Evolutionary conservation across 164 flowering plant species (phyloP), one percentile per base, ranked within the genome.

Genomic region (Houttuynia cordata): DNA sequence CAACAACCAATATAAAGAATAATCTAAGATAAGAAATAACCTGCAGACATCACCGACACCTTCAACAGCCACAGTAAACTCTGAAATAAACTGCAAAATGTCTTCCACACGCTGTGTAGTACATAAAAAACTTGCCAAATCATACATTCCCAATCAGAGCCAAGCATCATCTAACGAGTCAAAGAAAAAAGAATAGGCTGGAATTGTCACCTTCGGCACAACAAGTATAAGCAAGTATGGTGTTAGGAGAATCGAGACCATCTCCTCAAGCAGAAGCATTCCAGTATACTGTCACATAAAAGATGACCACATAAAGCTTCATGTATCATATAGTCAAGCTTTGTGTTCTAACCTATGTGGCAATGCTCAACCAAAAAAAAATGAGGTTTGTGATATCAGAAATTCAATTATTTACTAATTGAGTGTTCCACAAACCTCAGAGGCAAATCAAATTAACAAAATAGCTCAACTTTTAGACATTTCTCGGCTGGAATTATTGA

Each of bases 11-110:
- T 2, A 2, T 8, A 45, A 45, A 17, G 18, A 21, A 62, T 21
- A 39, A 21, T 17, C 17, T 4, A 6, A 52, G 51, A 18, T 20
- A 18, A 22, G 18, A 42, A 53, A 1, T 30, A 58, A 86, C 99
- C 99, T 88, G 89, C 99, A 94, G 62, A 94, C 97, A 80, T 91
- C 83, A 64, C 99, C 99, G 45, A 94, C 96, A 20, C 99, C 99
- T 72, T 91, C 96, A 70, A 94, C 74, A 62, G 83, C 65, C 40
- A 84, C 87, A 0, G 99, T 94, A 61, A 79, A 91, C 65, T 91
- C 91, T 37, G 83, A 72, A 65, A 94, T 87, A 81, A 91, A 94
- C 75, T 87, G 81, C 78, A 94, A 69, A 60, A 94, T 88, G 61
- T 84, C 90, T 75, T 88, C 88, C 66, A 94, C 96, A 24, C 82